Evolutionary conservation across 352 stramenopile species (phyloP).

Genomic region (Paralagenidium karlingii): DNA sequence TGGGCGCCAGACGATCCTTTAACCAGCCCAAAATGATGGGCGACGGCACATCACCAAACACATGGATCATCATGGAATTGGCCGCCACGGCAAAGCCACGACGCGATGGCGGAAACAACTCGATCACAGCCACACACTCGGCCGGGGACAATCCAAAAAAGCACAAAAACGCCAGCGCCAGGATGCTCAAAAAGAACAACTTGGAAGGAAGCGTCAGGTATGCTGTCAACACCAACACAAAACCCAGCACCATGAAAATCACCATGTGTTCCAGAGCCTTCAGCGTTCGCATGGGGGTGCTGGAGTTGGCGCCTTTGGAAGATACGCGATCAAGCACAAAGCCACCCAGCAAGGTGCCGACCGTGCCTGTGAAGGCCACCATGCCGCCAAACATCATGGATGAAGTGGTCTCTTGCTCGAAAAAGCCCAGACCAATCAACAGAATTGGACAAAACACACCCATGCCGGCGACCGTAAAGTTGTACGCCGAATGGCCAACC

Average conservation of each 20-base stretch:
- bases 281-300: slow-evolving; percentile 24
- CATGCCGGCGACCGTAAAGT: slow-evolving; percentile 76
- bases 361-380: slow-evolving; percentile 70
- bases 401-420: slow-evolving; percentile 68
- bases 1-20: slow-evolving; percentile 86
- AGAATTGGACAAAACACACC: slow-evolving; percentile 82
- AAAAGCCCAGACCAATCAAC: slow-evolving; percentile 84
- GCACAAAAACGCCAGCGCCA: slow-evolving; percentile 57
- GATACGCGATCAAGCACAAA: slow-evolving; percentile 59
- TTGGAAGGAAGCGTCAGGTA: slow-evolving; percentile 41
- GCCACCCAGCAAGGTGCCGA: slow-evolving; percentile 82
- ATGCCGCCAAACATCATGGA: slow-evolving; percentile 79
- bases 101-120: slow-evolving; percentile 77
- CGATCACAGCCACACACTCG: slow-evolving; percentile 82
- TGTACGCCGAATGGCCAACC: slow-evolving; percentile 78
- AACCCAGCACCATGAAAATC: slow-evolving; percentile 25
- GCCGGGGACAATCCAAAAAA: slow-evolving; percentile 64
- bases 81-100: slow-evolving; percentile 85
- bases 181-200: slow-evolving; percentile 44
- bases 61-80: slow-evolving; percentile 87
- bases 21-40: slow-evolving; percentile 88
- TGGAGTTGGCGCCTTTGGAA: slow-evolving; percentile 16
- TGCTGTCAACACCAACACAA: slow-evolving; percentile 36
- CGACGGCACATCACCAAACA: slow-evolving; percentile 89
- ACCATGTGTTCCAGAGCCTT: slow-evolving; percentile 57